A percentile compares a stretch with the other conserved stretches of the same genome.
Conservation (phyloP, 805 yeast species). For the Saturnispora zaruensis region DNA sequence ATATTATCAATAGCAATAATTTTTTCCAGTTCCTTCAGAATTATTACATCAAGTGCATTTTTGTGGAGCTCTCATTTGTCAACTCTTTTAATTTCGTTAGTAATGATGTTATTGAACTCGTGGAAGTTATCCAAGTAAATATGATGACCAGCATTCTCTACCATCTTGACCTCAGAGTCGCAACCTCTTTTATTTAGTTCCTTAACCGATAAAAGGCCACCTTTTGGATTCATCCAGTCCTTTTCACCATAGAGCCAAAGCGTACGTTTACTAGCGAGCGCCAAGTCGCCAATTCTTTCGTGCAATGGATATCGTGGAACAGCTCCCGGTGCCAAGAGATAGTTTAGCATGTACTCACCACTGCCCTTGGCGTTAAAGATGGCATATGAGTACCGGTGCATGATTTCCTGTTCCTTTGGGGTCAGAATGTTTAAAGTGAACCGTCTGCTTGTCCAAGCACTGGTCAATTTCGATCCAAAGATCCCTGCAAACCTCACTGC, state of each 20-base stretch:
- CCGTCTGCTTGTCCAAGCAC: constrained; percentile 83
- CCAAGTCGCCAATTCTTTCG: constrained; percentile 37
- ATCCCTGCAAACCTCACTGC: constrained; percentile 73
- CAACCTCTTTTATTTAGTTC: constrained; percentile 27
- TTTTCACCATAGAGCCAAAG: constrained; percentile 81
- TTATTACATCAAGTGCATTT: background rate
- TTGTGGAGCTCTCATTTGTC: constrained; percentile 3
- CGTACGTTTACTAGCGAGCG: constrained; percentile 24
- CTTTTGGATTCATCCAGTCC: constrained; percentile 52
- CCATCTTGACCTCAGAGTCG: constrained; percentile 18
- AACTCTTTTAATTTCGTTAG: constrained; percentile 40
- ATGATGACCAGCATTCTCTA: constrained; percentile 67
- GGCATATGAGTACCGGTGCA: constrained; percentile 75
- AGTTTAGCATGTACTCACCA: constrained; percentile 86
- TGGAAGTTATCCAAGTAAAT: constrained; percentile 59
- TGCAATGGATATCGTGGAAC: constrained; percentile 70
- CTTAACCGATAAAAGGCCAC: constrained; percentile 36
- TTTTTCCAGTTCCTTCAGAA: background rate
- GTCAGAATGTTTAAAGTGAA: constrained; percentile 40
- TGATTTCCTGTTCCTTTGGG: constrained; percentile 28
- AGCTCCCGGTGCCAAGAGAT: constrained; percentile 84
- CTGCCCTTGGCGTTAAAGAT: constrained; percentile 84
- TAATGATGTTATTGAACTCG: constrained; percentile 43
- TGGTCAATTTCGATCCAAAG: constrained; percentile 73
- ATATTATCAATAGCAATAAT: background rate